Percentiles rank a stretch among this genome's conserved stretches.
Conservation (phyloP, 2,329 filamentous ascomycete genomes). For the Monilinia laxa region DNA sequence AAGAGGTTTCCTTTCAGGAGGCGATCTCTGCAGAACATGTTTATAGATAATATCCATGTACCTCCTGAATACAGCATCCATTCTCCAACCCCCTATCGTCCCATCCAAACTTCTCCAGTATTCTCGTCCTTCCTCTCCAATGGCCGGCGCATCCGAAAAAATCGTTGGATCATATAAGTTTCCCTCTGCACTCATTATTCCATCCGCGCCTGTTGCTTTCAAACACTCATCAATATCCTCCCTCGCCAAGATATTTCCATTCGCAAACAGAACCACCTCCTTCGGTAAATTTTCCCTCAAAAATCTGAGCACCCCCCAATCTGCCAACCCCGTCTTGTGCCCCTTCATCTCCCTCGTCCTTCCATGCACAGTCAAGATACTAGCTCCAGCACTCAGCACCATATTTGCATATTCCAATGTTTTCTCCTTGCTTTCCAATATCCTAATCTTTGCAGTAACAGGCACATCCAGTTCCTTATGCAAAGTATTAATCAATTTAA, state of each 20-base stretch:
- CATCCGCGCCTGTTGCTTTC: slow-evolving; percentile 82
- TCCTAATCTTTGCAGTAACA: slow-evolving; percentile 91
- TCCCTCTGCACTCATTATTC: slow-evolving; percentile 93
- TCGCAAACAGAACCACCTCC: slow-evolving; percentile 93
- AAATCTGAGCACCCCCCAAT: slow-evolving; percentile 84
- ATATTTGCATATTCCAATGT: slow-evolving; percentile 88
- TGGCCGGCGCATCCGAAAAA: slow-evolving; percentile 67
- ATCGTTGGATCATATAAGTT: slow-evolving; percentile 90
- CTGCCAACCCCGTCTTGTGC: slow-evolving; percentile 87
- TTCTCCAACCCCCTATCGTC: slow-evolving; percentile 72
- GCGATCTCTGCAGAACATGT: slow-evolving; percentile 65
- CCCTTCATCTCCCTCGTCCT: slow-evolving; percentile 89
- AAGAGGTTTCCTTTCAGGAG: slow-evolving; percentile 67
- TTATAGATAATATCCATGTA: slow-evolving; percentile 89
- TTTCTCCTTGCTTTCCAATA: slow-evolving; percentile 81
- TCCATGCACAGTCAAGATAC: slow-evolving; percentile 90
- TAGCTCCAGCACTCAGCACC: slow-evolving; percentile 83
- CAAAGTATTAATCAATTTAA: slow-evolving; percentile 77
- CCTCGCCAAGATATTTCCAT: slow-evolving; percentile 85
- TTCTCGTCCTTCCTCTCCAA: slow-evolving; percentile 67
- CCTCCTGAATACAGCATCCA: slow-evolving; percentile 82
- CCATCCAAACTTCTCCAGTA: slow-evolving; percentile 84
- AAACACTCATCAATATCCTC: slow-evolving; percentile 77
- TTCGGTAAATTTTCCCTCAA: slow-evolving; percentile 77
- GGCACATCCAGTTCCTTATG: slow-evolving; percentile 77